Base-by-base conservation (phyloP, 2,329 filamentous ascomycete species). In the Camillea tinctor region DNA sequence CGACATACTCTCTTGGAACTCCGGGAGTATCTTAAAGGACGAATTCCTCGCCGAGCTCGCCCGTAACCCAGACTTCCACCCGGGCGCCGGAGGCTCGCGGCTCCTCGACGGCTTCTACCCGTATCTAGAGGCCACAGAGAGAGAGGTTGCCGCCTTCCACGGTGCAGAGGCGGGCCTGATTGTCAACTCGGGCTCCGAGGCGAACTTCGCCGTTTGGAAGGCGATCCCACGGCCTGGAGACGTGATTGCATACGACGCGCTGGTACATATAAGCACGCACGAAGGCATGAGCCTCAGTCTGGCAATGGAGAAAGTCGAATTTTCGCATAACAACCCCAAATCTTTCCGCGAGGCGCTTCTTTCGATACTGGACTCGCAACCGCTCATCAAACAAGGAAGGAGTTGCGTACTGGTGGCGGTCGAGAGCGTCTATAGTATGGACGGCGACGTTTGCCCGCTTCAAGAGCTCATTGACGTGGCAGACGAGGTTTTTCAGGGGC, bases 221-320 rank as follows among this genome's bases (percentile, higher is more conserved):
- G 76, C 77, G 21, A 68, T 86, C 7, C 82, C 83, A 0, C 81
- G 79, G 20, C 76, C 77, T 0, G 82, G 81, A 0, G 84, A 87
- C 66, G 68, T 78, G 1, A 79, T 91, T n/a, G 66, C 91, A 0
- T 87, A 87, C 61, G 88, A 91, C 70, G 84, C 84, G 64, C 76
- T 86, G 15, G 83, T 90, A 2, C 89, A 91, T 67, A 88, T 88
- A 0, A 89, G 86, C 70, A 80, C 82, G 0, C 85, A 86, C 60
- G 86, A 89, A 62, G 88, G 87, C 0, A 87, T 90, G 80, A 75
- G 78, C 15, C 70, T 81, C 3, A 83, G 80, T 9, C 75, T 85
- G 3, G 86, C 86, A 0, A 72, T 74, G 1, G 70, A 74, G 48
- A 79, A 66, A 70, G 56, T 79, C 0, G 62, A 73, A 5, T 84